Base-by-base conservation (phyloP, 2,329 filamentous ascomycete species). In the Colletotrichum sublineola region DNA sequence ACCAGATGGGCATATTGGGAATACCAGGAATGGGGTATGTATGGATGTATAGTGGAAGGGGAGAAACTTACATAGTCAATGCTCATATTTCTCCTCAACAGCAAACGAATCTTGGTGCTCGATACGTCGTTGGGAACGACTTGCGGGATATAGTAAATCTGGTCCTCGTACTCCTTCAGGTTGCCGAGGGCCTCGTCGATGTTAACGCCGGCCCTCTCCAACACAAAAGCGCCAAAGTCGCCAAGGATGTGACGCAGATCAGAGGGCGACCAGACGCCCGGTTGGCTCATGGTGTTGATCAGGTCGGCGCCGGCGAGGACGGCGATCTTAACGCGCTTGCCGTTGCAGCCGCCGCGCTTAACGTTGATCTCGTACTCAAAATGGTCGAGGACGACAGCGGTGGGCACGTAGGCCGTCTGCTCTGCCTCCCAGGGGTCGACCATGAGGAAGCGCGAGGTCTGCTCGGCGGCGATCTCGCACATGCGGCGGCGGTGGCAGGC, bases 371-470 rank as follows among this genome's bases (percentile, higher is more conserved):
- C 94, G 79, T 96, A 85, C 76, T 97, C 91, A 77, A 98, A 96
- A 82, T 98, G 96, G 79, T 97, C 94, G 61, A 98, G 86, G 52
- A 97, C 95, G 77, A 93, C 89, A 50, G 95, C 96, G 0, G 96
- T 98, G 20, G 95, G 94, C 74, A 94, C 92, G 80, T 97, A 98
- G 75, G 93, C 88, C 78, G 92, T 89, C 83, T 97, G 91, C 77
- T 93, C 86, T n/a, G 94, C 93, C 85, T 97, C 95, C 92, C 93
- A 97, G 0, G 93, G 91, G 80, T 97, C 94, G 57, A 96, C 93
- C 90, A 94, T 94, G 73, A 97, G 86, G 91, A 93, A 95, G 77
- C 90, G 90, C 63, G 92, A 91, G 63, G 93, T 91, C 76, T 93
- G 88, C 76, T 91, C 89, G 33, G 94, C 91, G 9, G 94, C 95